Percentiles rank a stretch among this genome's conserved stretches.
phyloP scores from a whole-genome alignment of 257 asterid species.

The Scutellaria minor region DNA sequence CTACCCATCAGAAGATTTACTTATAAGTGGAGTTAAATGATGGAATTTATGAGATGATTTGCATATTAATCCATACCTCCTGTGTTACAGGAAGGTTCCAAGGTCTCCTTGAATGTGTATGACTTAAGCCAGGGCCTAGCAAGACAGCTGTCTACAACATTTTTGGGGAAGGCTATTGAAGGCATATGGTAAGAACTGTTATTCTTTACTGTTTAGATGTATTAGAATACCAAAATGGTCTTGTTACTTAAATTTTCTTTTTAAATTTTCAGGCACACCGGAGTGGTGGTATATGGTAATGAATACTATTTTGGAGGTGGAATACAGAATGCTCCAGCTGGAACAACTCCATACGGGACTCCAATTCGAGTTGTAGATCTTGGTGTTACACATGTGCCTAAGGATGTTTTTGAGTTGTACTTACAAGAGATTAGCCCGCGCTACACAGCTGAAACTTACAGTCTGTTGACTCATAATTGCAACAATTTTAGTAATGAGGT shows the following conservation, averaged over 20 bases:
- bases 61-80: not conserved
- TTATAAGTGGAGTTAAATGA: not conserved
- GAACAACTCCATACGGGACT: constrained; percentile 83
- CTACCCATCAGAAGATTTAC: not conserved
- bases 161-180: constrained; percentile 90
- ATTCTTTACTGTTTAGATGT: constrained; percentile 5
- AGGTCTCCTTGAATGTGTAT: constrained; percentile 79
- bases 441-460: constrained; percentile 85
- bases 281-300: constrained; percentile 81
- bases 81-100: constrained; percentile 75
- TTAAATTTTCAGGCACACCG: constrained; percentile 81
- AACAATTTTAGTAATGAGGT: constrained; percentile 95
- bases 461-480: constrained; percentile 82
- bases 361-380: constrained; percentile 82
- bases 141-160: constrained; percentile 75
- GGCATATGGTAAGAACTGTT: constrained; percentile 76
- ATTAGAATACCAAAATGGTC: not conserved
- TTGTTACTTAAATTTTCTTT: not conserved
- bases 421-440: constrained; percentile 82
- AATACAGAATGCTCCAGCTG: constrained; percentile 72
- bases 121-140: constrained; percentile 98
- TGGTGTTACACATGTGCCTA: constrained; percentile 85
- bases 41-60: not conserved
- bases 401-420: constrained; percentile 85
- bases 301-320: constrained; percentile 95